These are phyloP conservation scores for Prunus yedoensis DNA, from an alignment of 331 rosid species.

Conservation along the genomic window DNA sequence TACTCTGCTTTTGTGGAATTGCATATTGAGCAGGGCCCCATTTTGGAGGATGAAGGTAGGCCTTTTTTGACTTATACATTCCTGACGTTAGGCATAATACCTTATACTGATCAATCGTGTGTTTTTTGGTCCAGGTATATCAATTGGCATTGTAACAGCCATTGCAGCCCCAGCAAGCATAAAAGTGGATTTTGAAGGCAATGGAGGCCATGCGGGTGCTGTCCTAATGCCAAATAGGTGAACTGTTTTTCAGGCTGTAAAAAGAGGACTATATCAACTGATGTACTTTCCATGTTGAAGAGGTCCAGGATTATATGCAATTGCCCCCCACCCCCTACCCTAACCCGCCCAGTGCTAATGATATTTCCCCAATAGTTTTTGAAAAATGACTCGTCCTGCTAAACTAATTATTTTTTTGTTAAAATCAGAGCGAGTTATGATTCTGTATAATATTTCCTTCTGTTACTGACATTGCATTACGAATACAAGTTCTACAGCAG, in stretches of 20 bases:
- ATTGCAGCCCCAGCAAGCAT: conserved; percentile 97
- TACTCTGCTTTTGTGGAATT: conserved; percentile 91
- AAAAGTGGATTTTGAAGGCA: conserved; percentile 88
- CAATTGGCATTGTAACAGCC: conserved; percentile 87
- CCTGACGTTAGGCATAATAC: conserved; percentile 12
- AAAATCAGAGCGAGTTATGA: neutral
- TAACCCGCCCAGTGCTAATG: neutral
- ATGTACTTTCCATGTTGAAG: neutral
- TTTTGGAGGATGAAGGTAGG: conserved; percentile 85
- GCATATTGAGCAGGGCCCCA: conserved; percentile 97
- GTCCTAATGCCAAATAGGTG: conserved; percentile 94
- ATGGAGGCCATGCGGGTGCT: conserved; percentile 95
- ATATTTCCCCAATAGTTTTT: neutral
- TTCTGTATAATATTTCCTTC: neutral
- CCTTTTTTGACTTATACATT: neutral
- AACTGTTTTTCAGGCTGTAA: conserved; percentile 1
- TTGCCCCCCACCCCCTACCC: neutral
- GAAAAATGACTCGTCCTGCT: neutral
- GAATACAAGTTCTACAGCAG: neutral
- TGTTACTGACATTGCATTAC: neutral
- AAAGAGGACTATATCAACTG: conserved; percentile 1
- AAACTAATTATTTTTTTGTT: neutral
- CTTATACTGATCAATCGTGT: conserved; percentile 1
- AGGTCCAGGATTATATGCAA: neutral
- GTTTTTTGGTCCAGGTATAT: conserved; percentile 51